Evolutionary conservation across 2,329 filamentous ascomycete genomes (phyloP), one percentile per base, ranked within the genome.

Genomic region (Monosporascus sp.): DNA sequence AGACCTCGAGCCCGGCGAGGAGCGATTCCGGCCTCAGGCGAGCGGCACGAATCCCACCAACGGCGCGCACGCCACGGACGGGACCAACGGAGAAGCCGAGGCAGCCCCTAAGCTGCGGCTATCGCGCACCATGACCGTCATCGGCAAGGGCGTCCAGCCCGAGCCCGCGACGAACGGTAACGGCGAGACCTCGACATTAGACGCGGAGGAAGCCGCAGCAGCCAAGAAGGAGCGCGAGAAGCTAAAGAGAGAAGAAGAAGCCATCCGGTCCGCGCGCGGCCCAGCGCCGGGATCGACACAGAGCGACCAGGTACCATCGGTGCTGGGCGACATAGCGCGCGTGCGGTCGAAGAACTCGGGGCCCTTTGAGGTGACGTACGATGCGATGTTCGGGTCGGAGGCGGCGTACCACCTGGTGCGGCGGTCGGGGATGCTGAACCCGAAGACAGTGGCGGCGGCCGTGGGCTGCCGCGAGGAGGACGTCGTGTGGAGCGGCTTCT

Each of bases 341-440:
- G 58, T 80, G 0, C 70, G 78, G 0, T 77, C 74, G 16, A 82
- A 81, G 59, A 80, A 79, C 45, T 67, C 76, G 0, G 78, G 78
- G 0, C 77, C 78, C 0, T 81, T 71, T 54, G 77, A 81, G 55
- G 68, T 81, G 27, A 80, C 78, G 0, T 70, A 80, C 26, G 78
- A 81, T 52, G 68, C 78, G 37, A 75, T 81, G 50, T 81, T 81
- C 58, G 62, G 62, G 0, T 63, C 67, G 0, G 51, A 59, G 11
- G 60, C 60, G 0, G 60, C 63, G 0, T 80, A 74, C 52, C 26
- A 62, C 1, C 53, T 59, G 5, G 68, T 78, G 19, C 72, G 72
- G 49, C 51, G 60, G 0, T 64, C 72, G 0, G 65, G 68, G 19
- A 19, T 76, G 0, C 62, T 78, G 1, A 67, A 66, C 24, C 54